Evolutionary conservation across 192 early-diverging fungal genomes (phyloP).

Genomic region (Coemansia sp.): DNA sequence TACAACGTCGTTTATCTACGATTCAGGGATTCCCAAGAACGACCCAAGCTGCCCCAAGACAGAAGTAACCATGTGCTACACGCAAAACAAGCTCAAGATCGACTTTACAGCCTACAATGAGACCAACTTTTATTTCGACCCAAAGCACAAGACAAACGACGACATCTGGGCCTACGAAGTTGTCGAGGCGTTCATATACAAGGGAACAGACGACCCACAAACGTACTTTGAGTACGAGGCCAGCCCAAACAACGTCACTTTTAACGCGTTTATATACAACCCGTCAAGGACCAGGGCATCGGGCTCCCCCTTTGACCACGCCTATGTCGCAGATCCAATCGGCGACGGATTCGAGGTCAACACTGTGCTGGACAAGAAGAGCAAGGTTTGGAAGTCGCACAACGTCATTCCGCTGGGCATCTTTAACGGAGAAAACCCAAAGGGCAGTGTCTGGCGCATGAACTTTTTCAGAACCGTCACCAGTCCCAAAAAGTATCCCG

Average conservation of each 20-base stretch:
- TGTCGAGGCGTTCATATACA: constrained; percentile 14
- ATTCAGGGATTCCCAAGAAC: not conserved
- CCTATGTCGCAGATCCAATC: constrained; percentile 5
- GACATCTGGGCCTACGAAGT: constrained; percentile 19
- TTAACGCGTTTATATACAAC: constrained; percentile 18
- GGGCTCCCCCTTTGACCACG: constrained; percentile 11
- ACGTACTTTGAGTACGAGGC: constrained; percentile 16
- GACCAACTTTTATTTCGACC: constrained; percentile 14
- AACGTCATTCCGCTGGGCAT: constrained; percentile 9
- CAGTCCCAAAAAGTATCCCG: constrained; percentile 6
- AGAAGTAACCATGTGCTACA: constrained; percentile 11
- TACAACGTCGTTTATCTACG: not conserved
- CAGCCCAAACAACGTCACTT: constrained; percentile 21
- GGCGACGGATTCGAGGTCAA: constrained; percentile 11
- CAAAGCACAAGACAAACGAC: constrained; percentile 8
- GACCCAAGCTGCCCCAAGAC: constrained; percentile 12
- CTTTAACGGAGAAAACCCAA: constrained; percentile 10
- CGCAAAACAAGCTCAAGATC: not conserved
- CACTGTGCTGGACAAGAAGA: constrained; percentile 10
- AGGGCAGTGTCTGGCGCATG: constrained; percentile 10
- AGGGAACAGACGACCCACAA: constrained; percentile 8
- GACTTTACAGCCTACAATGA: constrained; percentile 11
- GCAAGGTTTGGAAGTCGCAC: constrained; percentile 7
- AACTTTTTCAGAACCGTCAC: constrained; percentile 18
- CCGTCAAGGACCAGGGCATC: constrained; percentile 1